Conservation (phyloP, 345 rosid species). For the Clausena lansium region DNA sequence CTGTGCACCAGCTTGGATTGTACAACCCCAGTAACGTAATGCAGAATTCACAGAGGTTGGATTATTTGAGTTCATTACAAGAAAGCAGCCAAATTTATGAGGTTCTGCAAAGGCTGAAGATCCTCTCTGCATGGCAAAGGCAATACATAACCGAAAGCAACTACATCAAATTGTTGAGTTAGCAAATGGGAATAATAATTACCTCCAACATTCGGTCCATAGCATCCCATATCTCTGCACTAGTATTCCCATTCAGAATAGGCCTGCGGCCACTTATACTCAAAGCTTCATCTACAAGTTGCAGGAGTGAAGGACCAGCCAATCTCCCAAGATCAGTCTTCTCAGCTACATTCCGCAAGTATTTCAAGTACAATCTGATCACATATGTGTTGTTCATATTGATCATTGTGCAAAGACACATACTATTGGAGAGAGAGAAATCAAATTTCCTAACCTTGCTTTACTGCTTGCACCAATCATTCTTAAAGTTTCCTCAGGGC, state of each 20-base stretch:
- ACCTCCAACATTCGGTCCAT: constrained; percentile 74
- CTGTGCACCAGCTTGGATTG: constrained; percentile 74
- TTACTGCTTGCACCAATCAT: constrained; percentile 72
- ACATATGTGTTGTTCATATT: constrained; percentile 9
- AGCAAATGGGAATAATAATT: constrained; percentile 14
- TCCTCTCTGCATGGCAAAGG: constrained; percentile 48
- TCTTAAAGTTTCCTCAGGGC: constrained; percentile 72
- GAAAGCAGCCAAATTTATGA: constrained; percentile 48
- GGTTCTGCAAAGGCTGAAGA: constrained; percentile 54
- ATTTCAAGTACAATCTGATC: constrained; percentile 69
- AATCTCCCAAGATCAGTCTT: constrained; percentile 92
- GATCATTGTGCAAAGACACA: background rate
- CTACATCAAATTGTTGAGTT: background rate
- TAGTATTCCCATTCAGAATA: constrained; percentile 45
- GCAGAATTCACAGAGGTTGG: constrained; percentile 61
- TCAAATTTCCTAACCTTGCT: constrained; percentile 50
- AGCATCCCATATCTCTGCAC: constrained; percentile 72
- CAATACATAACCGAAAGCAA: constrained; percentile 11
- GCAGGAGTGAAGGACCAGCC: constrained; percentile 68
- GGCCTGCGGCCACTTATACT: constrained; percentile 46
- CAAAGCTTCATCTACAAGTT: constrained; percentile 71
- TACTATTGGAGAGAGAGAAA: background rate
- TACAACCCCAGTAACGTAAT: constrained; percentile 76
- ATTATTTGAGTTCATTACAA: constrained; percentile 69
- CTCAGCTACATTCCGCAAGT: constrained; percentile 72